phyloP scores from a whole-genome alignment of 768 basidiomycete species.

The Leccinum ochraceum region DNA sequence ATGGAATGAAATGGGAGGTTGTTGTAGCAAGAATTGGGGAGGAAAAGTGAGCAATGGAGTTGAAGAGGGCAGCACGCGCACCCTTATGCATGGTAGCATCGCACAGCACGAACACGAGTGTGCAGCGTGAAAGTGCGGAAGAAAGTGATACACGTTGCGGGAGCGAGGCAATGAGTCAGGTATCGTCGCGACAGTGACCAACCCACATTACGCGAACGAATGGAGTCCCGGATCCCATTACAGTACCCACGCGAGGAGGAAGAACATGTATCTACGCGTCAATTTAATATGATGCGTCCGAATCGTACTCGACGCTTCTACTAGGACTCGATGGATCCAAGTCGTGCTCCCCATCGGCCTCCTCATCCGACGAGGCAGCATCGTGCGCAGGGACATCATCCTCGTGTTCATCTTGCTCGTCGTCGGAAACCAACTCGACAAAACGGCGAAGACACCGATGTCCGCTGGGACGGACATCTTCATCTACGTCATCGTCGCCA shows the following conservation, averaged over 20 bases:
- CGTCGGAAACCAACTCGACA: constrained; percentile 16
- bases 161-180: constrained; percentile 23
- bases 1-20: constrained; percentile 11
- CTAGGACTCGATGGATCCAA: background rate
- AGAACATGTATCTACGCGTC: constrained; percentile 4
- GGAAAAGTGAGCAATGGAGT: constrained; percentile 15
- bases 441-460: background rate
- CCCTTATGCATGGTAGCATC: constrained; percentile 27
- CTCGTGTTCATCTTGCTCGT: constrained; percentile 9
- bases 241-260: background rate
- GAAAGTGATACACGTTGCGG: constrained; percentile 28
- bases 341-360: constrained; percentile 7
- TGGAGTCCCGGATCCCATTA: too few relatives aligned
- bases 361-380: constrained; percentile 24
- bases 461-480: background rate
- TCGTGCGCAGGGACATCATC: constrained; percentile 1
- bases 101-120: constrained; percentile 36
- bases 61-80: constrained; percentile 25
- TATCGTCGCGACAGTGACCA: constrained; percentile 2
- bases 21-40: constrained; percentile 3
- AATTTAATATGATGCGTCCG: constrained; percentile 15
- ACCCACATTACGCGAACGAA: constrained; percentile 5
- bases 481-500: constrained; percentile 14
- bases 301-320: constrained; percentile 23
- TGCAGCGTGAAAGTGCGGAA: constrained; percentile 26